Conservation (phyloP, 2,329 filamentous ascomycete genomes). For the Chalara sp. region DNA sequence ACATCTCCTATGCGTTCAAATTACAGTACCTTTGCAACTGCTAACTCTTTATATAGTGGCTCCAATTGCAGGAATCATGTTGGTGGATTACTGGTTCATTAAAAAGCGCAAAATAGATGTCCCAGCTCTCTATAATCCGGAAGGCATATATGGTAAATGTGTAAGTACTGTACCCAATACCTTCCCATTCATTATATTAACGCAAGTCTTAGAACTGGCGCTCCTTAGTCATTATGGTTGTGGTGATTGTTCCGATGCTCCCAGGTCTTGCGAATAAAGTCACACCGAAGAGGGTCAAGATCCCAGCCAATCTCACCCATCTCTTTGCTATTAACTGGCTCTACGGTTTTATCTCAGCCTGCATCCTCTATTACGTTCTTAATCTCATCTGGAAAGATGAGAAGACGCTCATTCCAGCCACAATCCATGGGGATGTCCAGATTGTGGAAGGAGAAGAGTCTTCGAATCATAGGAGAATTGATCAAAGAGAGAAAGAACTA, state of each 20-base stretch:
- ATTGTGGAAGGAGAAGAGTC: no score
- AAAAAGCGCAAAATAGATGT: slow-evolving; percentile 29
- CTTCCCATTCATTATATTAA: no score
- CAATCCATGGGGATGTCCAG: no score
- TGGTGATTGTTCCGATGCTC: no score
- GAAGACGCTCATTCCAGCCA: not conserved
- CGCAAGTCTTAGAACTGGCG: no score
- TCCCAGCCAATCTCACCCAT: not conserved
- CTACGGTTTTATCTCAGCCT: not conserved
- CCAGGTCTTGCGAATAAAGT: not conserved
- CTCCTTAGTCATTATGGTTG: no score
- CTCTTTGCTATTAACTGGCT: not conserved
- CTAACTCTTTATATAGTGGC: slow-evolving; percentile 29
- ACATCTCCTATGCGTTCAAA: no score
- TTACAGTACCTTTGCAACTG: no score
- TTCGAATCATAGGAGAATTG: no score
- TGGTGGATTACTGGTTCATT: slow-evolving; percentile 52
- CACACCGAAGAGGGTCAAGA: not conserved
- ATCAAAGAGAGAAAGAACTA: not conserved
- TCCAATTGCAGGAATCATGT: slow-evolving; percentile 52
- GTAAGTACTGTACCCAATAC: no score
- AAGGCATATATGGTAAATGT: slow-evolving; percentile 4
- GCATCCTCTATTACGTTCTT: not conserved
- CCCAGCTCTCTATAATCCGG: slow-evolving; percentile 29
- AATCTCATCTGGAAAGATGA: not conserved